phyloP scores from a whole-genome alignment of 2,329 filamentous ascomycete species.

The Podosphaera xanthii region DNA sequence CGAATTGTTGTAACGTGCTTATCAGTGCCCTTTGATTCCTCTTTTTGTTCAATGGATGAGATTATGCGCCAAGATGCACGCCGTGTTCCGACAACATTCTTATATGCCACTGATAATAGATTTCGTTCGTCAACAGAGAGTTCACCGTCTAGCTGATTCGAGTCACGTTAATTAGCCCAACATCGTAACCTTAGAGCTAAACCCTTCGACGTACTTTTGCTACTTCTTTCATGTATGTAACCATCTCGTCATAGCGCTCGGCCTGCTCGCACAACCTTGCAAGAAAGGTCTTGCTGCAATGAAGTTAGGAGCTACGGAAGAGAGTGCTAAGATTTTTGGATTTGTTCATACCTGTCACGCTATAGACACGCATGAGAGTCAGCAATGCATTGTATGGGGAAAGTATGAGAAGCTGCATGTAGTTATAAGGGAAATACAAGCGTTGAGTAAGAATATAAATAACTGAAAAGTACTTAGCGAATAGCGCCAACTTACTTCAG shows the following conservation, averaged over 20 bases:
- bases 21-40: constrained; percentile 96
- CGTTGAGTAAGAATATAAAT: not conserved
- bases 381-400: not conserved
- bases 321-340: constrained; percentile 25
- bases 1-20: constrained; percentile 79
- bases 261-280: constrained; percentile 99
- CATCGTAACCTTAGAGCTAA: not conserved
- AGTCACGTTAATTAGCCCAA: not conserved
- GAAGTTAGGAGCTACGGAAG: not conserved
- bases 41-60: constrained; percentile 97
- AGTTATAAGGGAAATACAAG: not conserved
- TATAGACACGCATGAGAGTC: not conserved
- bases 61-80: constrained; percentile 97
- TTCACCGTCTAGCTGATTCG: constrained; percentile 20
- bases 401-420: not conserved
- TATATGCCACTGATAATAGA: constrained; percentile 92
- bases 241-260: constrained; percentile 99
- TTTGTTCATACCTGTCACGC: constrained; percentile 36
- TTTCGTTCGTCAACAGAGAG: constrained; percentile 89
- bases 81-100: constrained; percentile 93
- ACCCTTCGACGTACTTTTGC: constrained; percentile 52
- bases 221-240: constrained; percentile 99
- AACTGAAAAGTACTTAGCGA: not conserved
- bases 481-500: not conserved
- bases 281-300: constrained; percentile 23